These are phyloP conservation scores for Corinectria fuckeliana DNA, from an alignment of 2,329 filamentous ascomycete genomes.

Conservation along the genomic window DNA sequence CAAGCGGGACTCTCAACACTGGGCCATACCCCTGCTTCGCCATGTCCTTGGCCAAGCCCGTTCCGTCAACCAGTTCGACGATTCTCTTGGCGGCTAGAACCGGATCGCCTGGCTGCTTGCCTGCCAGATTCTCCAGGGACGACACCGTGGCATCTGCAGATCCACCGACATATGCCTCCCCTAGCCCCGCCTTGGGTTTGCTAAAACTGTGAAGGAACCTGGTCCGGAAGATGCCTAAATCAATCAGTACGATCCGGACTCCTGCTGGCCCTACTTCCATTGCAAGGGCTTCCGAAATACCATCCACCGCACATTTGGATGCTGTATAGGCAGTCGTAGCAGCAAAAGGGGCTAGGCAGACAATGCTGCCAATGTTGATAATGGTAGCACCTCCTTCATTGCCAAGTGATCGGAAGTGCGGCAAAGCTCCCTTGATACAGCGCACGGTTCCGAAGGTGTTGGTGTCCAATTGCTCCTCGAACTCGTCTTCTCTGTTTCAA, in stretches of 20 bases:
- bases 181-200: background rate
- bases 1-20: background rate
- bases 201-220: background rate
- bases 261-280: background rate
- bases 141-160: background rate
- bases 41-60: background rate
- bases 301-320: background rate
- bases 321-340: background rate
- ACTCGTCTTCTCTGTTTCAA: background rate
- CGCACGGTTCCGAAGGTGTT: background rate
- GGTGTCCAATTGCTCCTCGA: background rate
- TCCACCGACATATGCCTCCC: background rate
- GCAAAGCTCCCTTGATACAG: background rate
- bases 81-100: background rate
- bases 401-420: background rate
- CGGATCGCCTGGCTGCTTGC: background rate
- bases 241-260: background rate
- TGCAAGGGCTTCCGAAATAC: background rate
- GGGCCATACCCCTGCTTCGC: background rate
- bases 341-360: background rate
- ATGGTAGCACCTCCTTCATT: background rate
- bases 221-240: background rate
- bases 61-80: background rate
- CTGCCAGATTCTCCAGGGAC: background rate
- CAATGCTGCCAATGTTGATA: background rate